Evolutionary conservation across 2,329 filamentous ascomycete genomes (phyloP).

Genomic region (Pestalotiopsis sp.): DNA sequence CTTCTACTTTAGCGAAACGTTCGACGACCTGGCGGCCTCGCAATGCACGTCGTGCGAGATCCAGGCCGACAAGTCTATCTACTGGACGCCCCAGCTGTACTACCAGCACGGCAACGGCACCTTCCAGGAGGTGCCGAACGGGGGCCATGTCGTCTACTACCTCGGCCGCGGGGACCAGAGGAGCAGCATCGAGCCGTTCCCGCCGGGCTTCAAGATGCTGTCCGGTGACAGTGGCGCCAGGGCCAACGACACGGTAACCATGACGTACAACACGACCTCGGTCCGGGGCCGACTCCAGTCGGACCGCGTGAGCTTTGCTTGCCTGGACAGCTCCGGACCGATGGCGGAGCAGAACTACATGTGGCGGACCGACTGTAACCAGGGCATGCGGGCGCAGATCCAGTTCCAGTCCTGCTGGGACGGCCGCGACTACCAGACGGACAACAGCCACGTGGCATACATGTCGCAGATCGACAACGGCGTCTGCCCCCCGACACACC

Average conservation of each 20-base stretch:
- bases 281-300: constrained; percentile 34
- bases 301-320: constrained; percentile 33
- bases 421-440: constrained; percentile 52
- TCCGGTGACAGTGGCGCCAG: constrained; percentile 53
- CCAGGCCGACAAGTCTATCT: constrained; percentile 61
- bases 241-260: constrained; percentile 28
- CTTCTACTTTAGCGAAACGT: constrained; percentile 49
- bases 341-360: constrained; percentile 39
- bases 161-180: constrained; percentile 60
- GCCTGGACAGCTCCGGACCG: constrained; percentile 24
- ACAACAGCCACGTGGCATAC: constrained; percentile 44
- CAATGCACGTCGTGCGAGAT: constrained; percentile 62
- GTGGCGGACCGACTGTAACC: constrained; percentile 46
- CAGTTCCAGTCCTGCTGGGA: constrained; percentile 68
- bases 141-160: constrained; percentile 59
- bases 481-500: constrained; percentile 41
- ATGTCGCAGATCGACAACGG: constrained; percentile 40
- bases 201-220: constrained; percentile 61
- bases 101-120: constrained; percentile 58
- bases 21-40: constrained; percentile 46
- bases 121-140: constrained; percentile 56
- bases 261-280: constrained; percentile 36
- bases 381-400: constrained; percentile 38
- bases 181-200: constrained; percentile 49
- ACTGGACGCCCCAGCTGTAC: constrained; percentile 64